Evolutionary conservation across 768 basidiomycete species (phyloP), one percentile per base, ranked within the genome.

Genomic region (Phylloporus sp.): DNA sequence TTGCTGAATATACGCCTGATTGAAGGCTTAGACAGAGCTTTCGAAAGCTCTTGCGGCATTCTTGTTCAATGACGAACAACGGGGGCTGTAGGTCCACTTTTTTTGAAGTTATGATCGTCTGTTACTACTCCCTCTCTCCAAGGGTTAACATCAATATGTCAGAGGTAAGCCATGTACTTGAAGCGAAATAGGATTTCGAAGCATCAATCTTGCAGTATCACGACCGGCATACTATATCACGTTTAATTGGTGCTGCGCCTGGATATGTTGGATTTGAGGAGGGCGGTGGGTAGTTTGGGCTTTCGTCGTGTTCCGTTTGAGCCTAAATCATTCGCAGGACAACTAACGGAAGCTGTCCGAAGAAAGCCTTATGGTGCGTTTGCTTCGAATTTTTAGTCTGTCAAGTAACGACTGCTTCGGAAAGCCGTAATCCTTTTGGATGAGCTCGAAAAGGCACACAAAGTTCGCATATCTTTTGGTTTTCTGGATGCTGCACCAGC

Each of bases 101-200:
- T 39, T 50, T 29, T n/a, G n/a, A 15, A 20, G 28, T 24, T 7
- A 43, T 24, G 11, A 5, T 31, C 7, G 29, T 42, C 52, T 36
- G 43, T 49, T 45, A 8, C 23, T 23, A 27, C 46, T 24, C 10
- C 38, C 24, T n/a, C 24, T n/a, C 27, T 52, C 50, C 13, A 32
- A 90, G 87, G 48, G 91, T 94, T 56, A 89, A 86, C 53, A 91
- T 95, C 64, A 95, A 97, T 59, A 94, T 95, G 91, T 88, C 89
- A n/a, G 91, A 97, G 72, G 66, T 75, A 53, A 22, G 58, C 13
- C n/a, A 12, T 24, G 45, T 28, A 16, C 38, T 39, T 10, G 51
- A 12, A 23, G 32, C 10, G 13, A 34, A 4, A 3, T 26, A 18
- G n/a, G 20, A 9, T 1, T n/a, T 36, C 36, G 29, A 35, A 29